Evolutionary conservation across 2,329 filamentous ascomycete genomes (phyloP), one percentile per base, ranked within the genome.

Genomic region (Cercospora beticola): DNA sequence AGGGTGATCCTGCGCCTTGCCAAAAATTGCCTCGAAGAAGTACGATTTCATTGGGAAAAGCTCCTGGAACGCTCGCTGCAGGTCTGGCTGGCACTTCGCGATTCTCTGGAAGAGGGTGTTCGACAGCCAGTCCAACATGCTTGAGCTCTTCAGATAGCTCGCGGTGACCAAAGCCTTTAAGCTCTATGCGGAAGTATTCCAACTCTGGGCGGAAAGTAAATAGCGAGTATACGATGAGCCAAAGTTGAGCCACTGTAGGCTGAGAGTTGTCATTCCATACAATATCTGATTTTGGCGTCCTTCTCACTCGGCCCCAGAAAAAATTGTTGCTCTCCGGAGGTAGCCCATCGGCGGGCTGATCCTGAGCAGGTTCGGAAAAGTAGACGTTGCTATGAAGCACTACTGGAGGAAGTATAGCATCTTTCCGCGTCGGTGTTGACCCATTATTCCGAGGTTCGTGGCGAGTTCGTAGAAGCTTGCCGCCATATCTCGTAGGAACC

Each of bases 1-100:
- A 79, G 0, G 81, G 81, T 33, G 78, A 81, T 30, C 76, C 80
- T 58, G 81, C 81, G 57, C 81, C 81, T 71, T 83, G 81, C 81
- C 81, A 82, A 68, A 82, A 82, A n/a, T 78, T 80, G 54, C 82
- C 81, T 66, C 86, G 82, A 2, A 86, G 79, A 57, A 88, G 76
- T 28, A 88, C 71, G 40, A 87, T 72, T 66, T 84, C 79, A 9
- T 78, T 74, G 10, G 79, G 74, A 16, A 43, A 70, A 23, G 68
- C 62, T 59, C 64, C 68, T 7, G 79, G 70, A 26, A 75, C 76
- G 58, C 77, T 76, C 21, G 59, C 52, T 56, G 63, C 68, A 6
- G 78, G 70, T 30, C 75, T 76, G 2, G 46, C 46, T 54, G 61
- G 43, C 7, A 64, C 43, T n/a, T 64, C 61, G 12, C 61, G 61